These are phyloP conservation scores for Hypoxylon crocopeplum DNA, from an alignment of 495 filamentous ascomycete species.

Conservation along the genomic window DNA sequence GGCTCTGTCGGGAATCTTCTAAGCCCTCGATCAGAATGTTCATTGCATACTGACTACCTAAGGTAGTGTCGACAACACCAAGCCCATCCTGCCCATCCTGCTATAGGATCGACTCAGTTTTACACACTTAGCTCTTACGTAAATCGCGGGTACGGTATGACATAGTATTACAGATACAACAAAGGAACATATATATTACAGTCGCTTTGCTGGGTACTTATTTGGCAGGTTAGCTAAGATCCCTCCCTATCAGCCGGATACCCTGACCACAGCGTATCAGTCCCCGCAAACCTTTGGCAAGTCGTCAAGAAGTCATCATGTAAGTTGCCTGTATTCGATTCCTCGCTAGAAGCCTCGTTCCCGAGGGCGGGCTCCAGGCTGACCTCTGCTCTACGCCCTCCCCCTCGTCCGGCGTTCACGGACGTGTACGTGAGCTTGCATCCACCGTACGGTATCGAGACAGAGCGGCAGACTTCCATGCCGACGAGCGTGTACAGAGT, in stretches of 20 bases:
- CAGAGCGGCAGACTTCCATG: conserved; percentile 49
- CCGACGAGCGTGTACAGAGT: conserved; percentile 56
- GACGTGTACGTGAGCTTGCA: conserved; percentile 52
- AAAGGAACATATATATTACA: too few species aligned
- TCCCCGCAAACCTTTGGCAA: conserved; percentile 22
- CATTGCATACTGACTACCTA: too few species aligned
- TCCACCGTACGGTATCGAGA: conserved; percentile 44
- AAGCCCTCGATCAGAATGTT: too few species aligned
- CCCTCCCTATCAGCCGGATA: background rate
- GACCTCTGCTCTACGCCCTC: conserved; percentile 51
- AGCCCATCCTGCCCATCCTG: too few species aligned
- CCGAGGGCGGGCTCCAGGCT: conserved; percentile 44
- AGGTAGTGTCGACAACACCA: too few species aligned
- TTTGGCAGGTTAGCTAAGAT: background rate
- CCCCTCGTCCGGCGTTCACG: conserved; percentile 52
- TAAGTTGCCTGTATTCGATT: background rate
- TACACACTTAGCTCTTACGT: too few species aligned
- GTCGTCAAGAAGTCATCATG: conserved; percentile 26
- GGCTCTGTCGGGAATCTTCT: too few species aligned
- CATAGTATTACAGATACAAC: too few species aligned
- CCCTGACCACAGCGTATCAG: conserved; percentile 31
- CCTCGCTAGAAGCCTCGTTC: background rate
- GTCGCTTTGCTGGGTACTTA: background rate
- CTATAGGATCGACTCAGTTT: too few species aligned
- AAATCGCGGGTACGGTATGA: too few species aligned